Evolutionary conservation across 257 asterid species (phyloP).

Genomic region (Fraxinus anomala): DNA sequence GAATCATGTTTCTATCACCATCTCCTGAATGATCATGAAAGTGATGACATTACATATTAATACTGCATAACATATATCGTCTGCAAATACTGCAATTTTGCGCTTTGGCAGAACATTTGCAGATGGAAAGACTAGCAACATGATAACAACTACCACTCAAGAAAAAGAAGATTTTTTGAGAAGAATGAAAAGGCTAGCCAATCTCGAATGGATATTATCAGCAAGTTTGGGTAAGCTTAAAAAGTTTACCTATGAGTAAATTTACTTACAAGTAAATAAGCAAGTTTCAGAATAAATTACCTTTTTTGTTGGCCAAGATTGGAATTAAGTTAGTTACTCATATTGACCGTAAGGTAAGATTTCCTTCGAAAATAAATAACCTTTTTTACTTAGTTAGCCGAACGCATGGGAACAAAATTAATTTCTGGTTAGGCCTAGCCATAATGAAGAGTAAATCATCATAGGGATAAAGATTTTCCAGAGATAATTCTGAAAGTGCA

Average conservation of each 20-base stretch:
- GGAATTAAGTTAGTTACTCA: not conserved
- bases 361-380: not conserved
- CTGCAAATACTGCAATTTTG: not conserved
- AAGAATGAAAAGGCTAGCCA: not conserved
- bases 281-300: not conserved
- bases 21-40: constrained; percentile 62
- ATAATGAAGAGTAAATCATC: not conserved
- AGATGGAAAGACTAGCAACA: not conserved
- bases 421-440: not conserved
- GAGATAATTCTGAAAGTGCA: not conserved
- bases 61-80: not conserved
- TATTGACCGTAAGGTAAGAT: not conserved
- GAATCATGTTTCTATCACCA: constrained; percentile 99
- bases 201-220: not conserved
- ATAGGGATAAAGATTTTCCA: not conserved
- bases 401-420: not conserved
- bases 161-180: not conserved
- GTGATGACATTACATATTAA: constrained; percentile 10
- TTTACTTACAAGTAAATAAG: not conserved
- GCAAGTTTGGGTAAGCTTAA: not conserved
- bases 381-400: not conserved
- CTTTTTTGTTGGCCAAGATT: not conserved
- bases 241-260: not conserved
- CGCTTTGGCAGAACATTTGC: constrained; percentile 7
- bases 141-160: not conserved